These are phyloP conservation scores for Quercus lobata DNA, from an alignment of 331 rosid species.

Conservation along the genomic window DNA sequence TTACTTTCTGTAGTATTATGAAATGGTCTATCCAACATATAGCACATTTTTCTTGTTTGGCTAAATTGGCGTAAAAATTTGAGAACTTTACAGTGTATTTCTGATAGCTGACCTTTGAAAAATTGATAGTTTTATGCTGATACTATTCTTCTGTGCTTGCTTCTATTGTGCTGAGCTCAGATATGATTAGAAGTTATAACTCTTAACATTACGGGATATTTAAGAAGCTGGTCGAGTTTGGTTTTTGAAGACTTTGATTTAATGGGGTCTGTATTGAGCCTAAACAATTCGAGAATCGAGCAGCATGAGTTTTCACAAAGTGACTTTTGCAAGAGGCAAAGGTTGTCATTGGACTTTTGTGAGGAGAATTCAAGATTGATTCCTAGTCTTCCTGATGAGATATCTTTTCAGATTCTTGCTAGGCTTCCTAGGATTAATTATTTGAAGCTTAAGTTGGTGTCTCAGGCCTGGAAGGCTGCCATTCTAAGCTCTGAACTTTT, in stretches of 20 bases:
- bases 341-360: conserved; percentile 29
- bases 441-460: conserved; percentile 59
- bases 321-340: conserved; percentile 65
- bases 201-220: not conserved
- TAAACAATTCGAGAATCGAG: conserved; percentile 26
- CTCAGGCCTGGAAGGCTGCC: conserved; percentile 66
- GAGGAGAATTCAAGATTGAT: conserved; percentile 65
- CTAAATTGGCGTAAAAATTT: not conserved
- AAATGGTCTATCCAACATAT: not conserved
- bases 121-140: not conserved
- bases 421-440: conserved; percentile 70
- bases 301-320: conserved; percentile 31
- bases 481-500: conserved; percentile 59
- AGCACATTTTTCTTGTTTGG: not conserved
- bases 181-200: not conserved
- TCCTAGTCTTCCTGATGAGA: conserved; percentile 83
- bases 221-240: not conserved
- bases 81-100: not conserved
- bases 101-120: not conserved
- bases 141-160: not conserved
- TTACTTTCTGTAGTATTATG: not conserved
- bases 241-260: not conserved
- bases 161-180: not conserved
- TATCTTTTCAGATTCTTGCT: conserved; percentile 84
- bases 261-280: conserved; percentile 68